Base-by-base conservation (phyloP, 768 basidiomycete genomes). In the Leucocoprinus birnbaumii region DNA sequence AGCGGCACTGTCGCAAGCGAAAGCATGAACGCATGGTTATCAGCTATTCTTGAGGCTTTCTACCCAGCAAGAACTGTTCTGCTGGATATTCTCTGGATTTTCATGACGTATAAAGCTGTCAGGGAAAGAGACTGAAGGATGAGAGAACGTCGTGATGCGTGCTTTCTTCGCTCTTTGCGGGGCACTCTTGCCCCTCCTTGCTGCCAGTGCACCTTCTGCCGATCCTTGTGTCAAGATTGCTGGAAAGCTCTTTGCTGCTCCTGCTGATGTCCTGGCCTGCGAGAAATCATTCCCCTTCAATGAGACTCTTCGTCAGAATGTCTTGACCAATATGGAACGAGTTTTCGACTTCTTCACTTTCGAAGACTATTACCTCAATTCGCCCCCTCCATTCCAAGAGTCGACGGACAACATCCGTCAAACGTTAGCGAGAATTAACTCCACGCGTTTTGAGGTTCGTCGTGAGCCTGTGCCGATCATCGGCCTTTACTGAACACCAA, bases 251-350 rank as follows among this genome's bases (percentile, higher is more conserved):
- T 84, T 80, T 57, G 78, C 75, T 7, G 70, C 67, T 10, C 82
- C 85, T 11, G 70, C 76, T 2, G 78, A 83, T 56, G 83, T 77
- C 16, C 69, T 85, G 37, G 80, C 83, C 1, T 86, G 84, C 62
- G 66, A 79, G 62, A 81, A 77, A 65, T 75, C 79, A 11, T 82
- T 81, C 61, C 77, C 80, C 0, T 82, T 81, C 68, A 80, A 80
- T 57, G 79, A 81, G 61, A 80, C 77, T n/a, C 64, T 83, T 13
- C 73, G 77, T 34, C 74, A 80, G 59, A 83, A 82, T 64, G 77
- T 80, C 31, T 64, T 82, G 53, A 71, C 71, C 13, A 72, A 72
- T 56, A 70, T 78, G 48, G 74, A 71, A 31, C 73, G 75, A 24
- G 75, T 78, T 46, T 78, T 80, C 48, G 74, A 80, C 55, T 82